Evolutionary conservation across 2,329 filamentous ascomycete species (phyloP).

Genomic region (Nemania serpens): DNA sequence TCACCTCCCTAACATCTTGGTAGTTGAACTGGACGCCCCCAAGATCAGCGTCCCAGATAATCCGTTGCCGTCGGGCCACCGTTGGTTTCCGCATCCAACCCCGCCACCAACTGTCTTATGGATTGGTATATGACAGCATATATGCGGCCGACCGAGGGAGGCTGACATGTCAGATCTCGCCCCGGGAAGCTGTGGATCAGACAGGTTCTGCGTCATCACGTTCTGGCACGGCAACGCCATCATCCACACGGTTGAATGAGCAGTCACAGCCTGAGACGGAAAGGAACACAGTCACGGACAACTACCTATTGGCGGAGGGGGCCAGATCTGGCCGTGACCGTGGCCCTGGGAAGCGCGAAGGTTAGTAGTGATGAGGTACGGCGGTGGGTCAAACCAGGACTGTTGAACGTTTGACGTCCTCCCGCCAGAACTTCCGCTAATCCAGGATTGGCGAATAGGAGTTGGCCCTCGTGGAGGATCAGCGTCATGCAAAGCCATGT

Average conservation of each 20-base stretch:
- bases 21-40: constrained; percentile 7
- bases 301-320: neutral
- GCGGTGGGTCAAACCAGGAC: neutral
- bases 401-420: constrained; percentile 1
- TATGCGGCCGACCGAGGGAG: constrained; percentile 33
- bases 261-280: neutral
- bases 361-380: neutral
- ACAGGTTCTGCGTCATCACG: constrained; percentile 21
- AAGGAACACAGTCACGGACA: neutral
- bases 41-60: constrained; percentile 2
- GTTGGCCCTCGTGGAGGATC: constrained; percentile 20
- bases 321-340: neutral
- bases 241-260: neutral
- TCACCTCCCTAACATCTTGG: constrained; percentile 22
- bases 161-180: constrained; percentile 39
- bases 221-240: neutral
- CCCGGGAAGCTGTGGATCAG: constrained; percentile 19
- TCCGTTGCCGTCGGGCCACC: constrained; percentile 27
- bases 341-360: neutral
- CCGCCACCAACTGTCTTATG: constrained; percentile 8
- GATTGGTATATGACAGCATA: constrained; percentile 7
- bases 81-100: constrained; percentile 15
- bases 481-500: constrained; percentile 24
- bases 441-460: constrained; percentile 15
- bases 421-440: neutral